A percentile compares a stretch with the other conserved stretches of the same genome.
phyloP scores from a whole-genome alignment of 2,329 filamentous ascomycete species.

The Mollisia scopiformis region DNA sequence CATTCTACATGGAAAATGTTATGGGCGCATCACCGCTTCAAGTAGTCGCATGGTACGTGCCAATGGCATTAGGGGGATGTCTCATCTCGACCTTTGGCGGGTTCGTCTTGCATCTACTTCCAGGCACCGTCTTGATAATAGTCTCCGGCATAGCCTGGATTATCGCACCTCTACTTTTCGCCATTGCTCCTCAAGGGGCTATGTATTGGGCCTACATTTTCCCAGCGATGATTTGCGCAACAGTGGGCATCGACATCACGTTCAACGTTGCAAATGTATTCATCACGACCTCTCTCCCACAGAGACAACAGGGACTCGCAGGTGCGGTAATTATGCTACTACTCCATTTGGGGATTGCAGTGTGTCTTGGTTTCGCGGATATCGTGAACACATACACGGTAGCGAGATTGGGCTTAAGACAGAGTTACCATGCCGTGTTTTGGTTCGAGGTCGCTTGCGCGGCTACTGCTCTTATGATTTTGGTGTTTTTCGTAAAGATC shows the following conservation, averaged over 20 bases:
- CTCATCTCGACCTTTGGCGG: constrained; percentile 65
- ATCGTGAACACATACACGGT: constrained; percentile 53
- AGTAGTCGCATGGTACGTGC: constrained; percentile 63
- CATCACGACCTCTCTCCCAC: constrained; percentile 72
- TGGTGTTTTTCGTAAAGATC: constrained; percentile 55
- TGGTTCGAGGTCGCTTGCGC: constrained; percentile 66
- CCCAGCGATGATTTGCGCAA: constrained; percentile 69
- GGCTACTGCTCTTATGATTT: constrained; percentile 51
- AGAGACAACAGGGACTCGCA: constrained; percentile 69
- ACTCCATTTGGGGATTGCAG: constrained; percentile 71
- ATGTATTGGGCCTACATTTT: constrained; percentile 72
- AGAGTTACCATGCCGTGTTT: constrained; percentile 67
- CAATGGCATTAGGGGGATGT: constrained; percentile 69
- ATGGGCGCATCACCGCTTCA: constrained; percentile 57
- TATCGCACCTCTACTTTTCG: constrained; percentile 55
- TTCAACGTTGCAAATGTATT: constrained; percentile 79
- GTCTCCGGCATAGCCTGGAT: constrained; percentile 56
- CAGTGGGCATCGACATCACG: constrained; percentile 74
- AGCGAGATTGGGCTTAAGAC: constrained; percentile 41
- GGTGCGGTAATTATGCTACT: constrained; percentile 73
- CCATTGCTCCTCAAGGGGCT: constrained; percentile 47
- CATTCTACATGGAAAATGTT: constrained; percentile 61
- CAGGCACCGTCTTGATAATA: constrained; percentile 54
- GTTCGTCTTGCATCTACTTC: constrained; percentile 56
- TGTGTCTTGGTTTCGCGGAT: constrained; percentile 73